Base-by-base conservation (phyloP, 139 green algal genomes). In the Pleodorina starrii region DNA sequence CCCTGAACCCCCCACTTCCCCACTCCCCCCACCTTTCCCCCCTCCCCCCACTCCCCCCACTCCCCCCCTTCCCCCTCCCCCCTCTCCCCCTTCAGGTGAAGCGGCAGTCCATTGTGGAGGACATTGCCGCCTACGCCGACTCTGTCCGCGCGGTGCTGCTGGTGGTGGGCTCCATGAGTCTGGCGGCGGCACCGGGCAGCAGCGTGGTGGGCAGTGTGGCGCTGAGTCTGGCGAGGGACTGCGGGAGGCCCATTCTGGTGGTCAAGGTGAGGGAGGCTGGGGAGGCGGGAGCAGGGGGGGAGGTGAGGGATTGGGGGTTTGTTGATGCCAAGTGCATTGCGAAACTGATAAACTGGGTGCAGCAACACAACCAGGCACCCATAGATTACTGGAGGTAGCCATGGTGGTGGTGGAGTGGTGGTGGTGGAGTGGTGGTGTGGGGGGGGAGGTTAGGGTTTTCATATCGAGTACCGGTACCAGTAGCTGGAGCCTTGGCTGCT, bases 141-240 rank as follows among this genome's bases (percentile, higher is more conserved):
- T 59, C 54, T 0, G 60, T 78, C n/a, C 29, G 43, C 6, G 81
- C 81, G 29, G 9, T 32, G 60, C 59, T 87, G 81, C 29, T 87
- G 60, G n/a, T 87, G 42, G 77, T 60, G 5, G 81, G 81, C 60
- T 68, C 42, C 42, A 77, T 87, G 60, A 87, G 43, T 59, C 81
- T 87, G 29, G 81, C 81, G 29, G 81, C 81, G 6, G 6, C 43
- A 29, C 29, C 17, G 60, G 79, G 79, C 40, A 40, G 2, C 29
- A 63, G 38, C 32, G 60, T 77, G 60, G 81, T 87, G 60, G 81
- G 81, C 60, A 87, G 81, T 42, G 81, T 87, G 27, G 81, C 81
- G 60, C 81, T 87, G 54, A 78, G 60, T 12, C 29, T 87, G 81
- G 81, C 81, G 44, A 40, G 81, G 6, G 81, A 87, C 40, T 78